Percentiles rank a stretch among this genome's conserved stretches.
Evolutionary conservation across 768 basidiomycete genomes (phyloP).

Genomic region (Auriscalpium microsporum): DNA sequence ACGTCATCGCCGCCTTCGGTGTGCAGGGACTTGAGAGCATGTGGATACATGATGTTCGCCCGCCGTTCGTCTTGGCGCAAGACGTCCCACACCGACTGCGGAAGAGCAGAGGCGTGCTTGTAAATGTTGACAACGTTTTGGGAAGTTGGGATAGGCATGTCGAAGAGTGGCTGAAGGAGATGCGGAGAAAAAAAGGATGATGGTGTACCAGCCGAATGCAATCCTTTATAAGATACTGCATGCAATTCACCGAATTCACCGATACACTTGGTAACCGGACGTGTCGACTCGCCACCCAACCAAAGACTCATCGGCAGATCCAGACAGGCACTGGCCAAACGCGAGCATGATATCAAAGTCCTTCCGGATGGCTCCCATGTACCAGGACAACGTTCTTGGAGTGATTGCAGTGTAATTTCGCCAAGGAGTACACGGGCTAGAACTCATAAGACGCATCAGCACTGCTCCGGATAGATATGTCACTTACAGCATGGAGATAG

Average conservation of each 20-base stretch:
- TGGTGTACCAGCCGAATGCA: not conserved
- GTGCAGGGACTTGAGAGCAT: conserved; percentile 24
- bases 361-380: not conserved
- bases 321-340: not conserved
- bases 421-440: too few relatives aligned
- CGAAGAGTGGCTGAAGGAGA: not conserved
- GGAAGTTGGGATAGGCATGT: conserved; percentile 5
- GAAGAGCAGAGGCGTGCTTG: conserved; percentile 26
- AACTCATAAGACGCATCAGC: too few relatives aligned
- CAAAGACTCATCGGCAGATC: not conserved
- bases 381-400: not conserved
- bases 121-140: conserved; percentile 15
- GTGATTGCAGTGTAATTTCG: too few relatives aligned
- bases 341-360: not conserved
- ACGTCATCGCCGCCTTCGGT: conserved; percentile 1
- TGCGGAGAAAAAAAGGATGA: not conserved
- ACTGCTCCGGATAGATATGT: too few relatives aligned
- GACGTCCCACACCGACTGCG: conserved; percentile 28
- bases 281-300: not conserved
- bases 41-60: conserved; percentile 35
- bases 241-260: not conserved
- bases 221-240: not conserved
- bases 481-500: too few relatives aligned
- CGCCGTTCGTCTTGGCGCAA: conserved; percentile 30
- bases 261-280: not conserved